phyloP scores from a whole-genome alignment of 192 early-diverging fungal species.

The Entrophospora sp. region DNA sequence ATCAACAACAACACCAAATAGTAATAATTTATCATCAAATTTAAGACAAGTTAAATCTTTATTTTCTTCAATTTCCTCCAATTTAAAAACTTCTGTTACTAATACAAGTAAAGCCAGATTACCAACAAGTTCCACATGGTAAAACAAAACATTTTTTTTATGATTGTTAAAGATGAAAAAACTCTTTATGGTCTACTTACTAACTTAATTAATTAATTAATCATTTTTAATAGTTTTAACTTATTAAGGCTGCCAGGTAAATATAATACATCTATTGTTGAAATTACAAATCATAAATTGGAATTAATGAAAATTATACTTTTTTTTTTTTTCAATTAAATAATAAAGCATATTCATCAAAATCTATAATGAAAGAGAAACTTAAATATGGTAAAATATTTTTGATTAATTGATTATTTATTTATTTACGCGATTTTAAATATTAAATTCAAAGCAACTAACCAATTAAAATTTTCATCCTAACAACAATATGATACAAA shows the following conservation, averaged over 20 bases:
- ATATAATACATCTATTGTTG: too few relatives aligned
- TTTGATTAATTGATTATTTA: background rate
- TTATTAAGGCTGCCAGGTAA: constrained; percentile 1
- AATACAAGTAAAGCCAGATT: constrained; percentile 1
- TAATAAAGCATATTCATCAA: background rate
- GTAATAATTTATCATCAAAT: too few relatives aligned
- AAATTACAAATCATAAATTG: too few relatives aligned
- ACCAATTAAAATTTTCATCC: too few relatives aligned
- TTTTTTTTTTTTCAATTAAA: background rate
- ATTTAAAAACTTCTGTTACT: background rate
- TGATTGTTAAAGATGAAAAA: too few relatives aligned
- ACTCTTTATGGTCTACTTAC: too few relatives aligned
- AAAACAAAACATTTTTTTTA: background rate
- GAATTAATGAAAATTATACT: background rate
- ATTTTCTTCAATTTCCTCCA: background rate
- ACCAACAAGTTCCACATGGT: constrained; percentile 11
- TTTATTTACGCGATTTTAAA: too few relatives aligned
- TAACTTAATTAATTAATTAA: background rate
- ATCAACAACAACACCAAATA: too few relatives aligned
- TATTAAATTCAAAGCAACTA: too few relatives aligned
- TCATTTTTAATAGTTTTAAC: background rate
- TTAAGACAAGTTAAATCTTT: background rate
- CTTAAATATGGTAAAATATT: constrained; percentile 8
- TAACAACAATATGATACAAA: too few relatives aligned
- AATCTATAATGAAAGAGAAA: constrained; percentile 3